A percentile compares a stretch with the other conserved stretches of the same genome.
phyloP scores from a whole-genome alignment of 2,329 filamentous ascomycete genomes.

The Stagonosporopsis cucurbitacearum region DNA sequence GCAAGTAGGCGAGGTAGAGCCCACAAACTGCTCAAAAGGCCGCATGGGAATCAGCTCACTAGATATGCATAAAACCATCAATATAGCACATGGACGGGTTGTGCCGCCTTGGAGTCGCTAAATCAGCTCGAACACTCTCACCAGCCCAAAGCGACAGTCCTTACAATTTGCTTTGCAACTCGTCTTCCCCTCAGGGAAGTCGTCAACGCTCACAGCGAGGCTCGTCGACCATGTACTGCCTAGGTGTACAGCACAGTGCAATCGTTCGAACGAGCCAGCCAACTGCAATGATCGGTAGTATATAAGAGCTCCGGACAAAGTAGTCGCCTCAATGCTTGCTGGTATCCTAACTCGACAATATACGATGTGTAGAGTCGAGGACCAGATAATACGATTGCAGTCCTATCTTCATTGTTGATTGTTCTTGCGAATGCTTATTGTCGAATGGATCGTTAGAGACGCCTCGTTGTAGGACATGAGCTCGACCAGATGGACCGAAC shows the following conservation, averaged over 20 bases:
- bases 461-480: background rate
- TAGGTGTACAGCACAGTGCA: background rate
- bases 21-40: slow-evolving; percentile 7
- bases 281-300: background rate
- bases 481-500: background rate
- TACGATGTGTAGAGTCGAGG: background rate
- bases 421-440: too few species aligned
- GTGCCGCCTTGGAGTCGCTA: background rate
- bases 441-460: background rate
- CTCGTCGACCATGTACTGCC: background rate
- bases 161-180: background rate
- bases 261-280: background rate
- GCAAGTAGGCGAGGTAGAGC: background rate
- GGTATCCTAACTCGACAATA: background rate
- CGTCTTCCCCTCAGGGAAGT: background rate
- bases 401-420: background rate
- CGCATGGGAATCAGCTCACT: background rate
- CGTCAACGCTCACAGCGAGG: background rate
- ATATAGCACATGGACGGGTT: background rate
- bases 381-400: background rate
- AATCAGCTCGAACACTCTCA: background rate
- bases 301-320: background rate
- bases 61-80: background rate
- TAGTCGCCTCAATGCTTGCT: background rate
- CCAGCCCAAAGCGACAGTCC: background rate